Conservation (phyloP, 73 alveolate species). For the Vitrella brassicaformis region DNA sequence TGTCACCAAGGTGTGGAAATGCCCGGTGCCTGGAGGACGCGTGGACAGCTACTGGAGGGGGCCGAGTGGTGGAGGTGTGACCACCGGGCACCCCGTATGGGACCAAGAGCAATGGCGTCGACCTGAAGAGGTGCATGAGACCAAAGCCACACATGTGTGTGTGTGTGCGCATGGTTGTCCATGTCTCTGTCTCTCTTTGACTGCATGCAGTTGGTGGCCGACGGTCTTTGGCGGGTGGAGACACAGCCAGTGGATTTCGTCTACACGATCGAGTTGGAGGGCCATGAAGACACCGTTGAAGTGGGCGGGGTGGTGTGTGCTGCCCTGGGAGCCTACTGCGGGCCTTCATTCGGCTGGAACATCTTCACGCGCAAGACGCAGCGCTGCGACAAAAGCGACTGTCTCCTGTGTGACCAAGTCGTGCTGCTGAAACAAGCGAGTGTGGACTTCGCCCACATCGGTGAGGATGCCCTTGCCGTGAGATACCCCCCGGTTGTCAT, state of each 20-base stretch:
- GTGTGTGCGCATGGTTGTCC: neutral
- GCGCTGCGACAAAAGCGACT: constrained; percentile 4
- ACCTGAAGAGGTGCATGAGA: constrained; percentile 2
- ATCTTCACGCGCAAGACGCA: constrained; percentile 17
- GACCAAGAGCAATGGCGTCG: constrained; percentile 3
- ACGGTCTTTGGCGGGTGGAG: neutral
- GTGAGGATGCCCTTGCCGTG: too few relatives aligned
- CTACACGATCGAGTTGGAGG: constrained; percentile 25
- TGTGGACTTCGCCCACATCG: too few relatives aligned
- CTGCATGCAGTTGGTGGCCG: neutral
- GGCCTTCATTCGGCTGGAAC: constrained; percentile 26
- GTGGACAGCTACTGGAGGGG: neutral
- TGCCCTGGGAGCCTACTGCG: constrained; percentile 27
- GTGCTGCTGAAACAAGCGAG: too few relatives aligned
- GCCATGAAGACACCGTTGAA: constrained; percentile 25
- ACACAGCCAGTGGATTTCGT: neutral
- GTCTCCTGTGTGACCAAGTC: constrained; percentile 12
- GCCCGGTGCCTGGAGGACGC: neutral
- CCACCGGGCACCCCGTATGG: neutral
- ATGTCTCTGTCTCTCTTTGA: neutral
- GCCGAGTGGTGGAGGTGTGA: neutral
- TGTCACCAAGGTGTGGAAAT: constrained; percentile 15
- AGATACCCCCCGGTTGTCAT: too few relatives aligned
- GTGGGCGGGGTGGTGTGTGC: constrained; percentile 18
- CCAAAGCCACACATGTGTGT: neutral